These are phyloP conservation scores for Fraxinus baroniana DNA, from an alignment of 305 asterid genomes.

Conservation along the genomic window DNA sequence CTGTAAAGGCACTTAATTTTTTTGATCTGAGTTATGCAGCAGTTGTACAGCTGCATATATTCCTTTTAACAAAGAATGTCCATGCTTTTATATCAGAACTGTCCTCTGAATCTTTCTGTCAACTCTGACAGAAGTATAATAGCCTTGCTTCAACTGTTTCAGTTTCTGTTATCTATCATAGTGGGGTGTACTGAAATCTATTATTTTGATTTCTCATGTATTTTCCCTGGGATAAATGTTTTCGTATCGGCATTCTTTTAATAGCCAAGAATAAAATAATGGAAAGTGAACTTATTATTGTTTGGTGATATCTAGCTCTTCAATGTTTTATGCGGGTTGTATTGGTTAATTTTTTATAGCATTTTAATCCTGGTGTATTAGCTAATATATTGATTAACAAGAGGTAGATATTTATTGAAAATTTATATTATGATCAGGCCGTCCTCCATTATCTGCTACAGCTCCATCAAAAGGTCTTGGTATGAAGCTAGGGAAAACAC, in stretches of 20 bases:
- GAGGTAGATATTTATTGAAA: slow-evolving; percentile 12
- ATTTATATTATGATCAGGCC: slow-evolving; percentile 47
- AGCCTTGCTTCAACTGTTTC: neutral
- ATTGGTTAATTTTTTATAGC: slow-evolving; percentile 7
- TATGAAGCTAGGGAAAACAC: slow-evolving; percentile 90
- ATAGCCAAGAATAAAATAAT: neutral
- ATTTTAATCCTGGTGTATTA: neutral
- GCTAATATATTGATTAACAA: slow-evolving; percentile 6
- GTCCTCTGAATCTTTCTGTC: slow-evolving; percentile 8
- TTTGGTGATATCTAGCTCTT: neutral
- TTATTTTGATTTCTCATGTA: neutral
- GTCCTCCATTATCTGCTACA: slow-evolving; percentile 69
- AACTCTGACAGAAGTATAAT: neutral
- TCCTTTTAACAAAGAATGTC: neutral
- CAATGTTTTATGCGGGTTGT: neutral
- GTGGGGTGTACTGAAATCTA: neutral
- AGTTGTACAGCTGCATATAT: neutral
- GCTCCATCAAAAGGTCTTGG: slow-evolving; percentile 95
- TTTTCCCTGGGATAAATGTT: neutral
- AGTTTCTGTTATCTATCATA: neutral
- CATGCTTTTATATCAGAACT: neutral
- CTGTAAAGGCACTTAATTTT: neutral
- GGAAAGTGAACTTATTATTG: neutral
- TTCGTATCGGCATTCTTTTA: neutral
- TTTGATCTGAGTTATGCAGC: neutral